Base-by-base conservation (phyloP, 495 filamentous ascomycete species). In the Cryomyces minteri region DNA sequence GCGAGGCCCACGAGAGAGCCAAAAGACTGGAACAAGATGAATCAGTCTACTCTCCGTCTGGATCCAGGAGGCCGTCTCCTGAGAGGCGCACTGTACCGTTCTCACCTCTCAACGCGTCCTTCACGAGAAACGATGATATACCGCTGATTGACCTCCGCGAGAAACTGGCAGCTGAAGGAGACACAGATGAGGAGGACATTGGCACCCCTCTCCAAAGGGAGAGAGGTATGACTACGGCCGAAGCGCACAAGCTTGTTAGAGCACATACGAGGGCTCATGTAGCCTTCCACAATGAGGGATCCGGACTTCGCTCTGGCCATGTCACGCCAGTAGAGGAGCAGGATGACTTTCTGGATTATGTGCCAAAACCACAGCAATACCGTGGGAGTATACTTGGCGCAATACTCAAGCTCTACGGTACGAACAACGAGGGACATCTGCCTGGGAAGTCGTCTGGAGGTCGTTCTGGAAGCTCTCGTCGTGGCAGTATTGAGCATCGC, bases 241-340 rank as follows among this genome's bases (percentile, higher is more conserved):
- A 69, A 49, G 72, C 72, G 18, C 63, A 66, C 32, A 63, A 67
- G 18, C 57, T 76, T 6, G 71, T 74, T 8, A 62, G 65, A 38
- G 18, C 18, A 25, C 18, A 25, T 25, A 25, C 18, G 2, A 25
- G n/a, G 18, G 18, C 18, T 25, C 18, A 25, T 25, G 18, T 25
- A 2, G 18, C 18, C 18, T 25, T 25, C 18, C 18, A 25, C 18
- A 25, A 25, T 25, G 18, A 25, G 2, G 18, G 18, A 25, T 25
- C 18, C 18, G 18, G 18, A 25, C 18, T 25, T 25, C 18, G 18
- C 18, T 25, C 18, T 25, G 18, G 18, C 18, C 18, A 25, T 25
- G 18, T 25, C 18, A 25, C 18, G 18, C 18, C 18, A 25, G 18
- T 25, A 25, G 18, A 25, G 18, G 18, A 25, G 18, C 18, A 25